phyloP scores from a whole-genome alignment of 2,329 filamentous ascomycete genomes.

The Parastagonospora avenae region DNA sequence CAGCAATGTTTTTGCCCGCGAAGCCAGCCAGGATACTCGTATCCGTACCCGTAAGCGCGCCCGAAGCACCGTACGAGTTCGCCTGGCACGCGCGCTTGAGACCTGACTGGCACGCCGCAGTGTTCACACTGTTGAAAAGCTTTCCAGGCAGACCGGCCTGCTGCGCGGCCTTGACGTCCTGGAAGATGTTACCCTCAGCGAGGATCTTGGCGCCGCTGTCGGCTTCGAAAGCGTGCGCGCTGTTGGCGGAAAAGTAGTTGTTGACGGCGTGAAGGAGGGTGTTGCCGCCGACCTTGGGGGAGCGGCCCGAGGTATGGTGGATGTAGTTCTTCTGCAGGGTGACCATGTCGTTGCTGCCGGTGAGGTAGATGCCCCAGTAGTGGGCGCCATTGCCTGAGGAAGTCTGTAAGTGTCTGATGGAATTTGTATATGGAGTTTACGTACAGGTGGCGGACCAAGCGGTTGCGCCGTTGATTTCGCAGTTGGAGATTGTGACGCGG shows the following conservation, averaged over 20 bases:
- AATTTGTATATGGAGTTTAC: too few species aligned
- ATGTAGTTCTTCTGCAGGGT: conserved; percentile 67
- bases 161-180: conserved; percentile 54
- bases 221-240: conserved; percentile 63
- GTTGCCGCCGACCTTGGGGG: conserved; percentile 61
- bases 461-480: conserved; percentile 61
- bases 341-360: conserved; percentile 61
- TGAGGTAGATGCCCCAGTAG: conserved; percentile 65
- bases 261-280: conserved; percentile 66
- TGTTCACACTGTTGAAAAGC: conserved; percentile 46
- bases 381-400: conserved; percentile 62
- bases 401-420: too few species aligned
- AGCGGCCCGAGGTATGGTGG: conserved; percentile 62
- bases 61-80: conserved; percentile 49
- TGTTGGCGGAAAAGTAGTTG: conserved; percentile 65
- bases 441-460: conserved; percentile 63
- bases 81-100: conserved; percentile 58
- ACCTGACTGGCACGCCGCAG: conserved; percentile 49
- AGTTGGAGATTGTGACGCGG: conserved; percentile 66
- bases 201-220: conserved; percentile 51
- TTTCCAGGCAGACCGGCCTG: conserved; percentile 50
- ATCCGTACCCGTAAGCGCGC: conserved; percentile 43
- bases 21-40: conserved; percentile 58
- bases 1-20: conserved; percentile 59
- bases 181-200: conserved; percentile 64